Conservation (phyloP, 805 yeast species). For the Monosporozyma yasuniensis region DNA sequence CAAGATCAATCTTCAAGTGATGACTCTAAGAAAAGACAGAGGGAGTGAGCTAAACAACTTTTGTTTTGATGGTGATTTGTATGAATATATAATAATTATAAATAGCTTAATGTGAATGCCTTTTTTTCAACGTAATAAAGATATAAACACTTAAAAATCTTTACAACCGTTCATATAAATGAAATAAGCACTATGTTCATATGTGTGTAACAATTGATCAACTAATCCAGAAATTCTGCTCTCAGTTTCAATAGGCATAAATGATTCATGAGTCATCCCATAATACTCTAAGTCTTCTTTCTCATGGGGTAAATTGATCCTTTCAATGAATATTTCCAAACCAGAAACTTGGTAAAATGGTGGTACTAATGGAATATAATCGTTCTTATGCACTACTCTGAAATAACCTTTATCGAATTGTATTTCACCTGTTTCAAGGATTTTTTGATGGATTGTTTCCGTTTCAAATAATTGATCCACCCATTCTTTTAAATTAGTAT, state of each 20-base stretch:
- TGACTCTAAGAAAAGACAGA: background rate
- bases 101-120: background rate
- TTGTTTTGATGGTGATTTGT: background rate
- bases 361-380: conserved; percentile 53
- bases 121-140: background rate
- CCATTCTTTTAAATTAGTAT: conserved; percentile 40
- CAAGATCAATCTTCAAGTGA: no score
- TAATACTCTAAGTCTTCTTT: conserved; percentile 20
- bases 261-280: conserved; percentile 10
- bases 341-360: conserved; percentile 46
- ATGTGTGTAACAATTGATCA: conserved; percentile 24
- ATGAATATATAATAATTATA: background rate
- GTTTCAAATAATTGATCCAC: conserved; percentile 44
- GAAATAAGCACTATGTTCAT: conserved; percentile 34
- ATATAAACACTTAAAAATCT: conserved; percentile 12
- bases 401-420: conserved; percentile 33
- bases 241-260: background rate
- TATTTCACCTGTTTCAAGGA: conserved; percentile 21
- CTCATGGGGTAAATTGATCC: conserved; percentile 28
- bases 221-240: conserved; percentile 4
- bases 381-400: conserved; percentile 50
- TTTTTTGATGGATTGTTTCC: conserved; percentile 20
- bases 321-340: conserved; percentile 38
- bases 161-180: conserved; percentile 29
- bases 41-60: background rate